Evolutionary conservation across 2,329 filamentous ascomycete species (phyloP), one percentile per base, ranked within the genome.

Genomic region (Botrytis hyacinthi): DNA sequence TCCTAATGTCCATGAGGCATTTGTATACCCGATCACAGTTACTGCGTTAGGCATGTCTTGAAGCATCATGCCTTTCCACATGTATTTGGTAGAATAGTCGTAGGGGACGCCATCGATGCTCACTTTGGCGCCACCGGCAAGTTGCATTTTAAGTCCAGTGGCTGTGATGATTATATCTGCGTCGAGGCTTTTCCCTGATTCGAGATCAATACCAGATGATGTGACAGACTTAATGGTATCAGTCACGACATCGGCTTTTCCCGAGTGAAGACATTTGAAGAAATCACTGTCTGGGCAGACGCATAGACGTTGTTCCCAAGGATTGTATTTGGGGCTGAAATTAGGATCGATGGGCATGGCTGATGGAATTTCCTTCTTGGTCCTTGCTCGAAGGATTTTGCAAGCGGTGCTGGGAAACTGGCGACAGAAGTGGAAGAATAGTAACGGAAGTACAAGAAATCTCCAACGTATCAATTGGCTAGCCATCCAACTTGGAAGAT

Each of bases 271-370:
- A 0, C 85, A 83, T 63, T 84, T 80, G 81, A 86, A 89, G 78
- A 90, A 90, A 77, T 90, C 88, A 16, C 85, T 87, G 68, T 87
- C 84, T 0, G 86, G 86, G 29, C 82, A 90, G 74, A 93, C 84
- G 78, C 93, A 96, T 12, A 96, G 83, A 0, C 94, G 88, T 81
- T 97, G 93, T 72, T 94, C 87, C 86, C 92, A 91, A 0, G 90
- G 90, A 57, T 87, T 85, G 77, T 93, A 92, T 3, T 80, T 81
- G 0, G 91, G 91, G 10, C 86, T 87, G 81, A 93, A 93, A 80
- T 93, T 88, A 1, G 88, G 85, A 72, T 91, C 86, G 59, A 87
- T 81, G 4, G 88, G 85, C 51, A 90, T 81, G 29, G 83, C 81
- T 12, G 81, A 79, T 0, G 91, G 90, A 0, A 93, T 84, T 59